Conservation (phyloP, 768 basidiomycete genomes). For the Chalciporus sphaerocephalus region DNA sequence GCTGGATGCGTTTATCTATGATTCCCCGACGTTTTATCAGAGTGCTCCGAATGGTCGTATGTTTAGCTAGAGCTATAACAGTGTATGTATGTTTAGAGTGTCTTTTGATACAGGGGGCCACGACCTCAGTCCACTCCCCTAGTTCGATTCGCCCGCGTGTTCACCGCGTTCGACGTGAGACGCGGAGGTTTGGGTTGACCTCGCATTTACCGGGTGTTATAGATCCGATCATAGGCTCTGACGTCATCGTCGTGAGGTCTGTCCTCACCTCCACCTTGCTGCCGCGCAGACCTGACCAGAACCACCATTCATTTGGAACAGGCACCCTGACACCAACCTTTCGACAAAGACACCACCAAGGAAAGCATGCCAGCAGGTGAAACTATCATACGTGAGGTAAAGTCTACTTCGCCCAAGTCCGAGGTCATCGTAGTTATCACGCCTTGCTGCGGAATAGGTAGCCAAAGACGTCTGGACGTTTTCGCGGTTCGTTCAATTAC, state of each 20-base stretch:
- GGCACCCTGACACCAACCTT: conserved; percentile 1
- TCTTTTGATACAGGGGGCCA: too few relatives aligned
- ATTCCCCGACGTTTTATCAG: conserved; percentile 45
- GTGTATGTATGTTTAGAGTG: too few relatives aligned
- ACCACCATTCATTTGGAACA: conserved; percentile 20
- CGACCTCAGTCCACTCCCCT: too few relatives aligned
- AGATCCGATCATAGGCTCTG: conserved; percentile 9
- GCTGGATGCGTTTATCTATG: conserved; percentile 59
- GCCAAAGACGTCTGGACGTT: conserved; percentile 59
- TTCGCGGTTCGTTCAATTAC: conserved; percentile 43
- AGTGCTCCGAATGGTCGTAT: conserved; percentile 43
- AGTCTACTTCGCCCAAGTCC: background rate
- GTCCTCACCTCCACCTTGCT: conserved; percentile 13
- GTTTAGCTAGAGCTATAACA: conserved; percentile 7
- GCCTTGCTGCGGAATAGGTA: conserved; percentile 33
- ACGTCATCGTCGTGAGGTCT: conserved; percentile 14
- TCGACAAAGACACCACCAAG: conserved; percentile 3
- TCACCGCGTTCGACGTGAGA: conserved; percentile 3
- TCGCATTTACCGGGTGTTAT: conserved; percentile 13
- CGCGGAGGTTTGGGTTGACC: too few relatives aligned
- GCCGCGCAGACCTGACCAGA: conserved; percentile 8
- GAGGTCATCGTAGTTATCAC: background rate
- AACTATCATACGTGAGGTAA: conserved; percentile 43
- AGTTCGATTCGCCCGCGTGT: too few relatives aligned
- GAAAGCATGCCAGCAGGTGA: conserved; percentile 28